Evolutionary conservation across 225 moss, liverwort and hornwort species (phyloP).

Genomic region (Climacium dendroides): DNA sequence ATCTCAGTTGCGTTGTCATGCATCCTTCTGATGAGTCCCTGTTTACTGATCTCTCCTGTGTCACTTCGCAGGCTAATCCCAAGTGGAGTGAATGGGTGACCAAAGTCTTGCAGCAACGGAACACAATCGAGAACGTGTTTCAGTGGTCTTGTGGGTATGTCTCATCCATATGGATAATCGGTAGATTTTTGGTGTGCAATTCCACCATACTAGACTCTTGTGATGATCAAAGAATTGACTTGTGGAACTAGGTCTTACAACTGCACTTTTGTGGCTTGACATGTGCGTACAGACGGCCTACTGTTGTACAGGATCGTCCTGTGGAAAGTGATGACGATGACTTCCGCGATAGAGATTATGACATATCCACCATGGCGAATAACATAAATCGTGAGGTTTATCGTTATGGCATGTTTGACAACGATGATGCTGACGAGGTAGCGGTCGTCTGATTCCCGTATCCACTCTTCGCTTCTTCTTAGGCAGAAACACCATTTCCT

Average conservation of each 20-base stretch:
- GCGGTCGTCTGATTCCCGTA: background rate
- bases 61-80: constrained; percentile 42
- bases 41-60: background rate
- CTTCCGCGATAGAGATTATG: constrained; percentile 84
- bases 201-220: background rate
- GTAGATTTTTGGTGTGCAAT: background rate
- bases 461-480: background rate
- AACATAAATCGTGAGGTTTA: constrained; percentile 90
- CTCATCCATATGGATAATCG: background rate
- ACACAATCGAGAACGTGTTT: constrained; percentile 66
- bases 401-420: constrained; percentile 93
- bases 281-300: constrained; percentile 60
- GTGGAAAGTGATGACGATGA: constrained; percentile 85
- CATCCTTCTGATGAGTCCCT: background rate
- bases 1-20: background rate
- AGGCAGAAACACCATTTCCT: background rate
- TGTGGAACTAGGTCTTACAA: background rate
- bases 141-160: constrained; percentile 94
- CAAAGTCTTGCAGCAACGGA: constrained; percentile 63
- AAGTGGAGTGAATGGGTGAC: constrained; percentile 86
- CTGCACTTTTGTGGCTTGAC: background rate
- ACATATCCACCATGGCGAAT: constrained; percentile 86
- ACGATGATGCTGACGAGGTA: constrained; percentile 91
- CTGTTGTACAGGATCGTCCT: constrained; percentile 71
- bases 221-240: background rate